Evolutionary conservation across 768 basidiomycete genomes (phyloP).

Genomic region (Coprinopsis marcescibilis): DNA sequence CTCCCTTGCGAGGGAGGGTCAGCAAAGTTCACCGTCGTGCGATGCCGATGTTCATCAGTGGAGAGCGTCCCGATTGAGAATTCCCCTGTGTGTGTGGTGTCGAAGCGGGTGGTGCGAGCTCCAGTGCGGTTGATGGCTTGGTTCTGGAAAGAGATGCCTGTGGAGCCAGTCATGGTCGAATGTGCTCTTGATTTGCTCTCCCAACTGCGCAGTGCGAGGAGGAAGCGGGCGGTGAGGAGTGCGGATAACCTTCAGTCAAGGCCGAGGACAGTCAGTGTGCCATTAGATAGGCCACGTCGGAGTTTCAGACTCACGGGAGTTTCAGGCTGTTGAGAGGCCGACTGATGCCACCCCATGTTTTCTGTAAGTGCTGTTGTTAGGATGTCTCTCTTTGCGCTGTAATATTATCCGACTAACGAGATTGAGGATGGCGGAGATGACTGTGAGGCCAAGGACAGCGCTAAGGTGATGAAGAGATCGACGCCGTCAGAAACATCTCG

Average conservation of each 20-base stretch:
- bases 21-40: too few species aligned
- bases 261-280: background rate
- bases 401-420: background rate
- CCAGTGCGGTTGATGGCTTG: too few species aligned
- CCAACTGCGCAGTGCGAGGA: conserved; percentile 8
- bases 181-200: background rate
- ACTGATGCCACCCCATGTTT: background rate
- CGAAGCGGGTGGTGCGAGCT: too few species aligned
- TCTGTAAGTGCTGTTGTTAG: background rate
- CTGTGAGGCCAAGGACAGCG: conserved; percentile 2
- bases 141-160: too few species aligned
- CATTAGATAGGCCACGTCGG: background rate
- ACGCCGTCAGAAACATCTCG: background rate
- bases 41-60: too few species aligned
- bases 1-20: too few species aligned
- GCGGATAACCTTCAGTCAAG: conserved; percentile 3
- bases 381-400: background rate
- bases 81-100: too few species aligned
- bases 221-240: conserved; percentile 9
- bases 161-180: too few species aligned
- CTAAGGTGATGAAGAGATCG: background rate
- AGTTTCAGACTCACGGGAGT: conserved; percentile 2
- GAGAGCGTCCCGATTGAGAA: too few species aligned
- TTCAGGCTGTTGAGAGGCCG: conserved; percentile 7
- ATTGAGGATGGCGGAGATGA: conserved; percentile 1